Percentiles rank a stretch among this genome's conserved stretches.
Evolutionary conservation across 2,329 filamentous ascomycete species (phyloP).

Genomic region (Colletotrichum acutatum): DNA sequence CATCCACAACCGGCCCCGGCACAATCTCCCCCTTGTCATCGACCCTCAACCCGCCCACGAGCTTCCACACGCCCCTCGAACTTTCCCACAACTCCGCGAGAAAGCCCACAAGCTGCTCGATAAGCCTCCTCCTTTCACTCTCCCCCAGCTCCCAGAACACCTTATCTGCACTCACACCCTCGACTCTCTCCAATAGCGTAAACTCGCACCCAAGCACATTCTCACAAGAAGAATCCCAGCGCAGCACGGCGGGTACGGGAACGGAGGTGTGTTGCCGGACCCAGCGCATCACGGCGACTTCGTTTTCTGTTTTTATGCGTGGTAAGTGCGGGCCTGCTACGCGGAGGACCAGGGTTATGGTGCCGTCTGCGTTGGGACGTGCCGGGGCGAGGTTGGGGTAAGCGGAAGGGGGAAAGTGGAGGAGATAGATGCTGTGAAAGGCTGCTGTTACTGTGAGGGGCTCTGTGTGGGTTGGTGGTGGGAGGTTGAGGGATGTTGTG

Average conservation of each 20-base stretch:
- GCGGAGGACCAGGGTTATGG: slow-evolving; percentile 42
- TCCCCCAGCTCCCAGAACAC: slow-evolving; percentile 43
- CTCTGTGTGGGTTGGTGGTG: slow-evolving; percentile 30
- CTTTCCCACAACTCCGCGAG: slow-evolving; percentile 36
- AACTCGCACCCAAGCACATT: slow-evolving; percentile 54
- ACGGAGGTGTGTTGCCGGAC: slow-evolving; percentile 44
- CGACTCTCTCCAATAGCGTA: slow-evolving; percentile 49
- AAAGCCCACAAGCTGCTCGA: slow-evolving; percentile 44
- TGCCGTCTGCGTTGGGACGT: slow-evolving; percentile 7
- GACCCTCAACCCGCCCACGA: slow-evolving; percentile 37
- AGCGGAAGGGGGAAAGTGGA: slow-evolving; percentile 32
- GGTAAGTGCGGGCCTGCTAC: slow-evolving; percentile 50
- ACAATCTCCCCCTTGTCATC: slow-evolving; percentile 23
- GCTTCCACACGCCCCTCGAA: neutral
- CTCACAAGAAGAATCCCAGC: slow-evolving; percentile 43
- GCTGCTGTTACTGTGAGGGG: slow-evolving; percentile 37
- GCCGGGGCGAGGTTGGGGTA: neutral
- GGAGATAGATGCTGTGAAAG: slow-evolving; percentile 43
- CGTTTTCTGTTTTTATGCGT: slow-evolving; percentile 47
- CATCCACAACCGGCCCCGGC: slow-evolving; percentile 45
- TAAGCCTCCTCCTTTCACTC: slow-evolving; percentile 44
- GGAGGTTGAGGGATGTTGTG: slow-evolving; percentile 35
- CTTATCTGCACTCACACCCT: slow-evolving; percentile 33
- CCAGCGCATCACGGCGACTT: slow-evolving; percentile 50
- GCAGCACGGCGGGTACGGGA: slow-evolving; percentile 47